A percentile compares a stretch with the other conserved stretches of the same genome.
Conservation (phyloP, 805 yeast genomes). For the Metschnikowia santaceciliae region DNA sequence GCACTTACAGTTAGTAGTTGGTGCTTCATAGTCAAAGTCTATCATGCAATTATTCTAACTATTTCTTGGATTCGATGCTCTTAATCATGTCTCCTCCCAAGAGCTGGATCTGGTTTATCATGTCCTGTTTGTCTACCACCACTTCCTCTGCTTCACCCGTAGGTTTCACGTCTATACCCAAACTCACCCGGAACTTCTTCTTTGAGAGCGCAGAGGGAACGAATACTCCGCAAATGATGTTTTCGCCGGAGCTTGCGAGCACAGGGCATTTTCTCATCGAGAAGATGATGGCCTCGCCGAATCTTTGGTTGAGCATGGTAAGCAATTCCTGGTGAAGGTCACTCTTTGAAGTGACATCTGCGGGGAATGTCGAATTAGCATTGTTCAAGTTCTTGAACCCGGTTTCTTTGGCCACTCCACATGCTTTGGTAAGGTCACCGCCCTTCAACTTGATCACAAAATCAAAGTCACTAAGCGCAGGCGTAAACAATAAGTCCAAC, state of each 20-base stretch:
- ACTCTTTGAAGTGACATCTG: slow-evolving; percentile 43
- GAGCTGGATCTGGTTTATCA: slow-evolving; percentile 65
- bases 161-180: slow-evolving; percentile 73
- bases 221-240: slow-evolving; percentile 76
- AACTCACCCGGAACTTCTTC: slow-evolving; percentile 72
- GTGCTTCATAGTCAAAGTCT: neutral
- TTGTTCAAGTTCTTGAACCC: slow-evolving; percentile 60
- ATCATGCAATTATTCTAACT: slow-evolving; percentile 5
- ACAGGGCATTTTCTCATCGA: slow-evolving; percentile 57
- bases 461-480: slow-evolving; percentile 83
- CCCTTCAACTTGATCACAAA: slow-evolving; percentile 62
- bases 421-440: slow-evolving; percentile 36
- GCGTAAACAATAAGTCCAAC: slow-evolving; percentile 62
- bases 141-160: slow-evolving; percentile 49
- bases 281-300: slow-evolving; percentile 64
- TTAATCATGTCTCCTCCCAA: slow-evolving; percentile 63
- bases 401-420: slow-evolving; percentile 54
- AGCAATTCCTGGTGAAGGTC: slow-evolving; percentile 63
- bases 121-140: slow-evolving; percentile 63
- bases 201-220: slow-evolving; percentile 59
- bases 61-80: slow-evolving; percentile 33
- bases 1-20: neutral
- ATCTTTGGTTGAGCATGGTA: slow-evolving; percentile 58
- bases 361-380: slow-evolving; percentile 39
- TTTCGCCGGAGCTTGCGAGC: slow-evolving; percentile 51